phyloP scores from a whole-genome alignment of 2,329 filamentous ascomycete genomes.

The Aspergillus ochraceoroseus region DNA sequence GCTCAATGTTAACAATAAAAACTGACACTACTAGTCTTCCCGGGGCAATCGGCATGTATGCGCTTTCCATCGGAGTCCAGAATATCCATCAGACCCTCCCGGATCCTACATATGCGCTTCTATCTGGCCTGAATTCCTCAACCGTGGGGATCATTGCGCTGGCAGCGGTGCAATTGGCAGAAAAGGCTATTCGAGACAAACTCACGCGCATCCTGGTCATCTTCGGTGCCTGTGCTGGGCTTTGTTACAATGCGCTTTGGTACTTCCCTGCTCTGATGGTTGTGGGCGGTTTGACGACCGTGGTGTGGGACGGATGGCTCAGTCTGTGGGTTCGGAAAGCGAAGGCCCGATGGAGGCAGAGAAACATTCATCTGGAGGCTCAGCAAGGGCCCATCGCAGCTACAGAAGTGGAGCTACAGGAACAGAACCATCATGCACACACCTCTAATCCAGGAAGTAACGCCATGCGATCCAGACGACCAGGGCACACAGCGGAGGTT shows the following conservation, averaged over 20 bases:
- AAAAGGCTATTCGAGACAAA: slow-evolving; percentile 63
- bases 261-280: slow-evolving; percentile 65
- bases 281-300: slow-evolving; percentile 49
- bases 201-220: slow-evolving; percentile 62
- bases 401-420: slow-evolving; percentile 13
- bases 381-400: slow-evolving; percentile 14
- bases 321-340: slow-evolving; percentile 43
- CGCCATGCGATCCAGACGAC: slow-evolving; percentile 13
- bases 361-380: slow-evolving; percentile 13
- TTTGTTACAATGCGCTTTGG: slow-evolving; percentile 69
- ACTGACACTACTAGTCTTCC: slow-evolving; percentile 51
- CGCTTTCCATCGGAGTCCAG: slow-evolving; percentile 60
- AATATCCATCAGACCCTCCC: slow-evolving; percentile 58
- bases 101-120: slow-evolving; percentile 59
- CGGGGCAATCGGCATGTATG: slow-evolving; percentile 66
- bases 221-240: slow-evolving; percentile 57
- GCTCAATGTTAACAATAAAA: too few species aligned
- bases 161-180: slow-evolving; percentile 62
- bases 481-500: slow-evolving; percentile 1
- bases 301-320: slow-evolving; percentile 55
- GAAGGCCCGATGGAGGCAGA: slow-evolving; percentile 20
- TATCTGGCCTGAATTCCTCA: slow-evolving; percentile 66
- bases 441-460: background rate
- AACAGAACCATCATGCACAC: background rate
- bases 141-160: slow-evolving; percentile 68